These are phyloP conservation scores for Lachnellula occidentalis DNA, from an alignment of 2,329 filamentous ascomycete genomes.

Conservation along the genomic window DNA sequence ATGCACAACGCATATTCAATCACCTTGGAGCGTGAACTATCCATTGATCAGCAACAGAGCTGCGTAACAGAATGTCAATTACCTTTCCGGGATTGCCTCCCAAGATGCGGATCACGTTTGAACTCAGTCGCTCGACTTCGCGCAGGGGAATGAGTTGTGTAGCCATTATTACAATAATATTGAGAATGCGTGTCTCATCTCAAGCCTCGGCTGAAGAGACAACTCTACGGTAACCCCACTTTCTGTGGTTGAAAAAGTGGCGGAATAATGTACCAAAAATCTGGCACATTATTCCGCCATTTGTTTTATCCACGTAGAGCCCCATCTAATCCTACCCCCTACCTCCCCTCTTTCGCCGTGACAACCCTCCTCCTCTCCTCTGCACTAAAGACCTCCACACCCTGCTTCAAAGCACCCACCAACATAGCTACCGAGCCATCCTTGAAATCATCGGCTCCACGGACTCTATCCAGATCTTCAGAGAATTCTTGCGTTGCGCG, in stretches of 20 bases:
- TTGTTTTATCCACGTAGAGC: no score
- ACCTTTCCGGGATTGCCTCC: slow-evolving; percentile 88
- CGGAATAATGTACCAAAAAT: no score
- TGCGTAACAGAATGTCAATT: slow-evolving; percentile 8
- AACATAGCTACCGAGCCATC: slow-evolving; percentile 58
- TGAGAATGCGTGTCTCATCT: neutral
- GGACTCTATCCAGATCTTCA: slow-evolving; percentile 67
- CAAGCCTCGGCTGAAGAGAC: neutral
- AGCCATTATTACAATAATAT: slow-evolving; percentile 23
- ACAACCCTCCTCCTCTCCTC: slow-evolving; percentile 41
- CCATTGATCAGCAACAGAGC: slow-evolving; percentile 7
- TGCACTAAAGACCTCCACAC: slow-evolving; percentile 53
- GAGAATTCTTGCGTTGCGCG: slow-evolving; percentile 64
- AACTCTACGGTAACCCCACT: neutral
- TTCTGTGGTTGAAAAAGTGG: no score
- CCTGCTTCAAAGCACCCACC: slow-evolving; percentile 63
- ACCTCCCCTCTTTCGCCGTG: neutral
- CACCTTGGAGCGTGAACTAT: slow-evolving; percentile 59
- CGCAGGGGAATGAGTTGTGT: slow-evolving; percentile 43
- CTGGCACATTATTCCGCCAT: no score
- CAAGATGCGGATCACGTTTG: slow-evolving; percentile 74
- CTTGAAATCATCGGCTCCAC: slow-evolving; percentile 65
- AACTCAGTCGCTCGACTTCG: slow-evolving; percentile 71
- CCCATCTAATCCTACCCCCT: neutral
- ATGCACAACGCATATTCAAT: neutral